These are phyloP conservation scores for Euphorbia celastroides DNA, from an alignment of 441 rosid species.

Conservation along the genomic window DNA sequence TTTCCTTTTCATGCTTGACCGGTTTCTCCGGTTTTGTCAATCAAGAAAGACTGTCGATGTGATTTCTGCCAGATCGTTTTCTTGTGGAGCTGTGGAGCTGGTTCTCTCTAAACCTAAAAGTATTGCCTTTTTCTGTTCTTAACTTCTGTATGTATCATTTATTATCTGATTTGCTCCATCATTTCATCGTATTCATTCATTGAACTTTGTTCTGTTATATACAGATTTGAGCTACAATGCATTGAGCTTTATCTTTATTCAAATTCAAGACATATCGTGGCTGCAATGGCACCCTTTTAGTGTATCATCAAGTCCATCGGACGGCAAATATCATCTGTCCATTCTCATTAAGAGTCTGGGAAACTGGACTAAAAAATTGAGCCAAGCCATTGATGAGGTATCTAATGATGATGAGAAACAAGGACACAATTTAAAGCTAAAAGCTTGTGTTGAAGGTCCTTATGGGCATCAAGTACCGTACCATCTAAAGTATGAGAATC, in stretches of 20 bases:
- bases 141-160: neutral
- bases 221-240: slow-evolving; percentile 73
- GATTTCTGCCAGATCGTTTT: slow-evolving; percentile 40
- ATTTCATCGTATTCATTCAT: no score
- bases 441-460: slow-evolving; percentile 68
- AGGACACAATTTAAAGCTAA: slow-evolving; percentile 26
- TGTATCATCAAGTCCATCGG: slow-evolving; percentile 40
- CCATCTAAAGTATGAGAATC: slow-evolving; percentile 74
- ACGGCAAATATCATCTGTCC: slow-evolving; percentile 39
- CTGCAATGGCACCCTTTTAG: slow-evolving; percentile 71
- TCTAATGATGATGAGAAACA: slow-evolving; percentile 34
- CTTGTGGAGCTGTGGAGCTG: slow-evolving; percentile 45
- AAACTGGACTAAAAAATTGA: slow-evolving; percentile 42
- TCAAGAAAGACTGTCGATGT: slow-evolving; percentile 37
- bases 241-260: slow-evolving; percentile 73
- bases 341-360: slow-evolving; percentile 47
- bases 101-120: slow-evolving; percentile 44
- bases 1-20: slow-evolving; percentile 54
- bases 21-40: slow-evolving; percentile 49
- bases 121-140: slow-evolving; percentile 5
- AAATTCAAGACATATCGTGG: slow-evolving; percentile 59
- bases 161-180: neutral
- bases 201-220: neutral
- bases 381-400: slow-evolving; percentile 20
- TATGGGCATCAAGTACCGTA: slow-evolving; percentile 74